phyloP scores from a whole-genome alignment of 106 monocot genomes.

The Apostasia shenzhenica region DNA sequence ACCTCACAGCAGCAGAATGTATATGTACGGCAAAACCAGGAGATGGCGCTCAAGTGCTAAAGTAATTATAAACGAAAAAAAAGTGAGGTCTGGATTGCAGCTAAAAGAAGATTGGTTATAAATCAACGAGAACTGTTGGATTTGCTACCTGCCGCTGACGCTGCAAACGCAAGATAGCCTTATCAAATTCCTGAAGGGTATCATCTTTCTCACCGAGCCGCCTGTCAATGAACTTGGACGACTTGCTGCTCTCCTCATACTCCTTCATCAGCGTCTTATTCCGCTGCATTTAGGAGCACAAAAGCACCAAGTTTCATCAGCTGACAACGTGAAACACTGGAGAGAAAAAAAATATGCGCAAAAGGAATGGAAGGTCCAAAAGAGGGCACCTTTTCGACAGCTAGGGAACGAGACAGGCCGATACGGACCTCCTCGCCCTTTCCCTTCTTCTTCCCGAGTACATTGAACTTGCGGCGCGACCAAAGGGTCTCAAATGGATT shows the following conservation, averaged over 20 bases:
- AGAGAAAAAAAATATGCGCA: not conserved
- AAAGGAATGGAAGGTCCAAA: not conserved
- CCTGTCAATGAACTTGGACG: conserved; percentile 65
- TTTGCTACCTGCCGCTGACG: conserved; percentile 54
- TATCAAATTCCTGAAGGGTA: conserved; percentile 70
- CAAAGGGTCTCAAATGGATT: conserved; percentile 90
- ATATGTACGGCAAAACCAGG: no score
- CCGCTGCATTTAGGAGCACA: conserved; percentile 37
- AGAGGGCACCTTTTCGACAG: conserved; percentile 53
- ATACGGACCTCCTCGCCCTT: conserved; percentile 69
- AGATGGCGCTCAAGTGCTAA: no score
- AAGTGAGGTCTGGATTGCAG: no score
- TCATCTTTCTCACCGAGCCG: conserved; percentile 81
- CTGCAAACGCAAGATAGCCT: conserved; percentile 72
- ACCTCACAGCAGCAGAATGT: no score
- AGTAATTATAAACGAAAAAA: no score
- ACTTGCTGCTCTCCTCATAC: conserved; percentile 68
- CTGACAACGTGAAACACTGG: not conserved
- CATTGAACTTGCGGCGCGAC: conserved; percentile 69
- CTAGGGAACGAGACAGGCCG: conserved; percentile 50
- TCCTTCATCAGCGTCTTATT: conserved; percentile 81
- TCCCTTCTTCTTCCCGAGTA: conserved; percentile 58
- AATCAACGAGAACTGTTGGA: not conserved
- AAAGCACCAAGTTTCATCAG: not conserved
- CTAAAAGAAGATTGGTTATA: no score